Evolutionary conservation across 2,329 filamentous ascomycete genomes (phyloP).

Genomic region (Cladobotryum mycophilum): DNA sequence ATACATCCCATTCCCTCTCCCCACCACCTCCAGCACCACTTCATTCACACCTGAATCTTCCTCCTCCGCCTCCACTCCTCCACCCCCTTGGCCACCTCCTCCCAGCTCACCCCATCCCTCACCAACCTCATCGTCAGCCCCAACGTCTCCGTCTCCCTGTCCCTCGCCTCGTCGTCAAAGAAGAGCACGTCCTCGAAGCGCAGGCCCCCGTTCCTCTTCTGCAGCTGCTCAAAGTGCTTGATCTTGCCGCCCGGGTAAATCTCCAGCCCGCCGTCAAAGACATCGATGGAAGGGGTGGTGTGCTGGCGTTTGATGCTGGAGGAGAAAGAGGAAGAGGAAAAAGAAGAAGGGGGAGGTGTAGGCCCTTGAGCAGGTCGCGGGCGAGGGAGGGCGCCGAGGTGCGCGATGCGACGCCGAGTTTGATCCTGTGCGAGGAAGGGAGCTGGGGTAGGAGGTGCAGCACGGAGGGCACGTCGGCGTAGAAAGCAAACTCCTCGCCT

Average conservation of each 20-base stretch:
- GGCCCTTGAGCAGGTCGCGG: constrained; percentile 68
- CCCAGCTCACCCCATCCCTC: constrained; percentile 67
- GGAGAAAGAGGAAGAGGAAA: constrained; percentile 5
- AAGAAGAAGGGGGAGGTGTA: constrained; percentile 47
- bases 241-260: constrained; percentile 76
- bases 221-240: constrained; percentile 72
- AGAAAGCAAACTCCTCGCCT: constrained; percentile 66
- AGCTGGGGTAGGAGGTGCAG: constrained; percentile 49
- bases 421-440: constrained; percentile 24
- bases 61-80: constrained; percentile 72
- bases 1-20: too few species aligned
- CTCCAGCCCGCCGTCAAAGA: constrained; percentile 56
- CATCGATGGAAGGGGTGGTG: constrained; percentile 45
- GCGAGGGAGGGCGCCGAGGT: constrained; percentile 76
- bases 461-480: constrained; percentile 60
- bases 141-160: constrained; percentile 70
- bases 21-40: too few species aligned
- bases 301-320: constrained; percentile 19
- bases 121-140: constrained; percentile 84
- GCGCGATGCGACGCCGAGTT: constrained; percentile 70
- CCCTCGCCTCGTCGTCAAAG: constrained; percentile 87
- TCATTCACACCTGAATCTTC: constrained; percentile 29
- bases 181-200: constrained; percentile 83
- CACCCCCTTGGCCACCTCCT: constrained; percentile 74
- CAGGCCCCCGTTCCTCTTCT: constrained; percentile 59